phyloP scores from a whole-genome alignment of 805 yeast genomes.

The Pichia pseudocactophila region DNA sequence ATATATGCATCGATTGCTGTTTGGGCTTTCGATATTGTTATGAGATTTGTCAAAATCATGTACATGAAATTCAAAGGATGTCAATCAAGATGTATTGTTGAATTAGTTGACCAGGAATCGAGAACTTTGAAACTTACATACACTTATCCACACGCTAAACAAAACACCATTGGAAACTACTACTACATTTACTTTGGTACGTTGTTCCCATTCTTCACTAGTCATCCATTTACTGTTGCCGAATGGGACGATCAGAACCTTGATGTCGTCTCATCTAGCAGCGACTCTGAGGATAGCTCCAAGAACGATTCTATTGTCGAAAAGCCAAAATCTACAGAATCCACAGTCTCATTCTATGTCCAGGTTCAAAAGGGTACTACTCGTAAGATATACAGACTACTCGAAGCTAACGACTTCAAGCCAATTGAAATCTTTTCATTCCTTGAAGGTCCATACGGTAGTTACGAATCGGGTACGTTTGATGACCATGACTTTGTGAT shows the following conservation, averaged over 20 bases:
- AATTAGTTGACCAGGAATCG: conserved; percentile 2
- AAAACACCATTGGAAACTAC: conserved; percentile 2
- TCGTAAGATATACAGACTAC: not conserved
- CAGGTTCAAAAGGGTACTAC: conserved; percentile 8
- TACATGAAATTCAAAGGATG: not conserved
- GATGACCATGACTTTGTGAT: conserved; percentile 1
- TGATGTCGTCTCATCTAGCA: too few species aligned
- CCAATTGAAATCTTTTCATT: conserved; percentile 1
- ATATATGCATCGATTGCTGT: conserved; percentile 31
- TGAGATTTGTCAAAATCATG: conserved; percentile 26
- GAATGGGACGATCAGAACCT: conserved; percentile 1
- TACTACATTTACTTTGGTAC: conserved; percentile 9
- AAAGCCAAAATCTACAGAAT: too few species aligned
- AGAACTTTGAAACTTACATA: not conserved
- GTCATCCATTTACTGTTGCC: conserved; percentile 56
- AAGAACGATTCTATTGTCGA: too few species aligned
- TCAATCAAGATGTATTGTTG: not conserved
- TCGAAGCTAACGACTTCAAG: not conserved
- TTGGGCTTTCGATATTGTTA: conserved; percentile 41
- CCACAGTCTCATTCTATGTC: conserved; percentile 1
- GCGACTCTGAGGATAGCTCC: too few species aligned
- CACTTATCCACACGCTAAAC: not conserved
- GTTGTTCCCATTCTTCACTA: conserved; percentile 36
- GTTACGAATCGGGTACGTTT: conserved; percentile 2
- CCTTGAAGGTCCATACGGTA: conserved; percentile 11